Base-by-base conservation (phyloP, 2,329 filamentous ascomycete genomes). In the Cordyceps farinosa region DNA sequence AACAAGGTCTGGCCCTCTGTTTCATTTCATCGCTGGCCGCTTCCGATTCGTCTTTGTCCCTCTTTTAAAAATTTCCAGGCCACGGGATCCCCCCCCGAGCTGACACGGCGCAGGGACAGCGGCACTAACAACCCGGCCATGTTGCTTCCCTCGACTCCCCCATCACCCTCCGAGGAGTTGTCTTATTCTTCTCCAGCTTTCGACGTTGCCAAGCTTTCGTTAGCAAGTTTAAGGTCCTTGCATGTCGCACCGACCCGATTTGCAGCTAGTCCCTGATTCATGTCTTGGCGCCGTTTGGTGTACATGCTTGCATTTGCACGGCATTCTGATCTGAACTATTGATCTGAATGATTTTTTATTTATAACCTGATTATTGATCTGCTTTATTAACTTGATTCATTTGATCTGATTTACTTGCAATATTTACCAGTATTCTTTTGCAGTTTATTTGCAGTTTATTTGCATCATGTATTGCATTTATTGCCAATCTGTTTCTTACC, bases 91-190 rank as follows among this genome's bases (percentile, higher is more conserved):
- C 38, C 40, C 29, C 3, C 29, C n/a, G 27, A 52, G 57, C 48
- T 53, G 48, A 61, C 48, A 48, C 29, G 44, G 38, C 38, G 17
- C 29, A 52, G 32, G 6, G 27, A 17, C 36, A 11, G 30, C 27
- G 17, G 29, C 54, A 27, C 57, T 44, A 34, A 61, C 58, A 45
- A 11, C 36, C 48, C 48, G 30, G 59, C 51, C 51, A 62, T 62
- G 59, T 62, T 62, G 59, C 51, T 55, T 62, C 51, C 51, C 50
- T 48, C 59, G 59, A 62, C 59, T 62, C 59, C 59, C 59, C 59
- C 50, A 15, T 55, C 51, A 58, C 55, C 11, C 58, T 61, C 36
- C 38, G 40, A 52, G 58, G 58, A 47, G 32, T 62, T 48, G 30
- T 42, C 30, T 30, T 32, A 22, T 61, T 29, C 32, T 48, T 55